Conservation (phyloP, 345 rosid species). For the Eucalyptus marginata region DNA sequence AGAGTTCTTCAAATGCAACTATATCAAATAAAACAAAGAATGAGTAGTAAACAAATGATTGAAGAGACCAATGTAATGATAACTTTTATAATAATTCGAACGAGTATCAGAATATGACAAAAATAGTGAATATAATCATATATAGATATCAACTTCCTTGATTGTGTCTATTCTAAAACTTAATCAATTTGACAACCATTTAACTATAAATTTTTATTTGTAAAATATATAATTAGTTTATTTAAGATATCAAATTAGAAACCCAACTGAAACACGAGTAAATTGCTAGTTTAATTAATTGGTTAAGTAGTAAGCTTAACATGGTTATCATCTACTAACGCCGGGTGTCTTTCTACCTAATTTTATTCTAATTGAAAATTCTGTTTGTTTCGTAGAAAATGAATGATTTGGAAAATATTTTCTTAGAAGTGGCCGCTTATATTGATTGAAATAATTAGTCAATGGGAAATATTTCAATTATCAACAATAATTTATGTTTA, state of each 20-base stretch:
- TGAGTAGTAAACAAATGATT: background rate
- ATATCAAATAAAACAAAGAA: background rate
- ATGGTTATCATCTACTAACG: background rate
- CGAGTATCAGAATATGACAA: background rate
- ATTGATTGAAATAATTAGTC: background rate
- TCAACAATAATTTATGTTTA: background rate
- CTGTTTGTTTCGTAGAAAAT: background rate
- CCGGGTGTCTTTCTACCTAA: background rate
- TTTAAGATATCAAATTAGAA: background rate
- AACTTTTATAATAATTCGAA: background rate
- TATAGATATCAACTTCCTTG: background rate
- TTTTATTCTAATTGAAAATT: background rate
- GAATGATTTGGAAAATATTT: background rate
- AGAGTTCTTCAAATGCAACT: background rate
- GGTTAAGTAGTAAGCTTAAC: background rate
- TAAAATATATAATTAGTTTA: background rate
- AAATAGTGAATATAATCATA: background rate
- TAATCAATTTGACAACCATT: background rate
- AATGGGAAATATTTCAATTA: background rate
- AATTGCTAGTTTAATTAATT: background rate
- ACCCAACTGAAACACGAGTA: accelerated
- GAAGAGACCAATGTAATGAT: background rate
- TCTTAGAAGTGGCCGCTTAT: background rate
- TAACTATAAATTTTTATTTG: background rate
- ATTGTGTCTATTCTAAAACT: background rate